Evolutionary conservation across 768 basidiomycete species (phyloP), one percentile per base, ranked within the genome.

Genomic region (Lactarius deliciosus): DNA sequence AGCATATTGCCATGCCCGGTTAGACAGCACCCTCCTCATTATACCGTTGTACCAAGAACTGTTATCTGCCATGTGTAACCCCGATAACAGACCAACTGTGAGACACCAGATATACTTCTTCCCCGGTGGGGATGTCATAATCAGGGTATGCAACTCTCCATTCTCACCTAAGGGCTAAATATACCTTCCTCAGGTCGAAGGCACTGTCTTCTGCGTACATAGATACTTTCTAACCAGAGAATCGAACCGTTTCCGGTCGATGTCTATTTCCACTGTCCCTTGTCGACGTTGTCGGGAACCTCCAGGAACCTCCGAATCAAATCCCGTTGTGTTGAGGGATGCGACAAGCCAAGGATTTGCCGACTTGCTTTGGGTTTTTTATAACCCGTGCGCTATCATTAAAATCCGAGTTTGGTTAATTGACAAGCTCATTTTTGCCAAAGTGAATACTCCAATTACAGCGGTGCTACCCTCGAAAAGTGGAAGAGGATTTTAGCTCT

Each of bases 171-270:
- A 18, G 18, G 11, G 7, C 22, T 61, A 32, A 71, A 15, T 41
- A 20, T 43, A 18, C 41, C 11, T 34, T 47, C 15, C 13, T 45
- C 22, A 89, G 88, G 84, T 85, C 18, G 85, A 86, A 60, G 80
- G 85, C 61, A 74, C 79, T 5, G 76, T 83, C 0, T 90, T 86
- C 68, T 77, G 82, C 1, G 79, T 90, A 0, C 87, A 89, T 65
- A 79, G 82, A 0, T 85, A 83, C 56, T 88, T 89, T 59, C 87
- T 90, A 40, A 79, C 80, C n/a, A 77, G 88, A 0, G 87, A 90
- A 60, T 88, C 87, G 0, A 59, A 74, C 0, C 79, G 76, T 41
- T 87, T 88, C 72, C 65, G 66, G 20, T 63, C 72, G 20, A 60
- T 69, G 53, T 71, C 76, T 43, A 63, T 62, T 2, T 3, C 20